phyloP scores from a whole-genome alignment of 164 flowering plant species.

The Brasenia schreberi region DNA sequence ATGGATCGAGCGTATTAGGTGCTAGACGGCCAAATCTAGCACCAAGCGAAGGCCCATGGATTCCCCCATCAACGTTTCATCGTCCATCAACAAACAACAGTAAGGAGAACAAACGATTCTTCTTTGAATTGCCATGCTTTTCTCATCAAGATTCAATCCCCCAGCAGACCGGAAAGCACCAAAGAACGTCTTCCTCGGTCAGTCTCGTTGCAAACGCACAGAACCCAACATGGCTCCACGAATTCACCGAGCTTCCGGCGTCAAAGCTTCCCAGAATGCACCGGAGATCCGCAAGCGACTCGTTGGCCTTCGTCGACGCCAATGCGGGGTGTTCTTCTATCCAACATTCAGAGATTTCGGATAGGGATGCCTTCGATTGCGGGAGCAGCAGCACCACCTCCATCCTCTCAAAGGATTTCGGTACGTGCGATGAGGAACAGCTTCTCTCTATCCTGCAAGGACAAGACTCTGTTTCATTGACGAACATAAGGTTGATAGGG shows the following conservation, averaged over 20 bases:
- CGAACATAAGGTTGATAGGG: slow-evolving; percentile 21
- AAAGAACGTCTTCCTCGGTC: neutral
- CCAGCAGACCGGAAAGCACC: neutral
- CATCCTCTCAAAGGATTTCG: slow-evolving; percentile 33
- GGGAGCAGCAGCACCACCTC: slow-evolving; percentile 22
- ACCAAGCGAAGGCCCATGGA: neutral
- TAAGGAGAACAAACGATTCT: neutral
- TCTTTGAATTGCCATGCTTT: neutral
- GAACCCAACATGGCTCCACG: slow-evolving; percentile 44
- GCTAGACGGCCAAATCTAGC: neutral
- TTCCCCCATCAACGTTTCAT: neutral
- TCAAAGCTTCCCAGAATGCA: slow-evolving; percentile 29
- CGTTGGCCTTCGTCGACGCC: slow-evolving; percentile 47
- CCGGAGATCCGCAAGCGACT: slow-evolving; percentile 53
- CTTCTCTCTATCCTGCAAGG: slow-evolving; percentile 46
- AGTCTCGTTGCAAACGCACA: neutral
- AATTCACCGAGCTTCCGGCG: slow-evolving; percentile 74
- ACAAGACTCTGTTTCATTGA: slow-evolving; percentile 40
- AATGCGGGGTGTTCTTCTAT: slow-evolving; percentile 1
- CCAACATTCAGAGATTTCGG: neutral
- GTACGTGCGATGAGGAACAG: slow-evolving; percentile 56
- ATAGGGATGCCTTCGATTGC: slow-evolving; percentile 21
- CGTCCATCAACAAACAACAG: neutral
- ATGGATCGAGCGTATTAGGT: neutral
- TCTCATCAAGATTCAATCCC: neutral